phyloP scores from a whole-genome alignment of 106 monocot genomes.

The Acorus calamus region DNA sequence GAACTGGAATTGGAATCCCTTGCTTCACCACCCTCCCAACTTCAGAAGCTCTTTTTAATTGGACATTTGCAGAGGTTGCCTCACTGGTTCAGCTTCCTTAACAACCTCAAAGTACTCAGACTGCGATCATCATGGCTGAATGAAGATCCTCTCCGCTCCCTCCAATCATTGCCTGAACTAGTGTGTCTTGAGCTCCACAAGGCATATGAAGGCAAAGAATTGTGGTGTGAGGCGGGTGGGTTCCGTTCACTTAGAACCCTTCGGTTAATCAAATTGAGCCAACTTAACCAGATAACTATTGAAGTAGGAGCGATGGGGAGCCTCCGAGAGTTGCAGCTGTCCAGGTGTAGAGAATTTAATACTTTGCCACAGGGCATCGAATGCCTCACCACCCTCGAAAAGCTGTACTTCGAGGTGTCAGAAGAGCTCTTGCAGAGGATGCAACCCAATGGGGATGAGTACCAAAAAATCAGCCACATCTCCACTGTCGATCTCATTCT shows the following conservation, averaged over 20 bases:
- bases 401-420: too few species aligned
- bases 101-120: background rate
- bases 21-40: constrained; percentile 4
- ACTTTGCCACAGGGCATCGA: too few species aligned
- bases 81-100: background rate
- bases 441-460: too few species aligned
- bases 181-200: background rate
- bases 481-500: too few species aligned
- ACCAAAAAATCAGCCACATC: too few species aligned
- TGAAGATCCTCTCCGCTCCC: background rate
- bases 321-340: too few species aligned
- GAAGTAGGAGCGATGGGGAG: too few species aligned
- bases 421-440: too few species aligned
- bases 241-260: background rate
- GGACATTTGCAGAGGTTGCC: constrained; percentile 6
- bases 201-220: background rate
- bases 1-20: background rate
- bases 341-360: too few species aligned
- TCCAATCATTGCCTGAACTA: background rate
- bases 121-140: background rate
- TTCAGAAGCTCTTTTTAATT: background rate
- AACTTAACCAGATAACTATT: too few species aligned
- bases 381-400: too few species aligned
- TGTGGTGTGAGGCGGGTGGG: background rate
- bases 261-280: too few species aligned